Evolutionary conservation across 2,329 filamentous ascomycete genomes (phyloP), one percentile per base, ranked within the genome.

Genomic region (Nothophoma quercina): DNA sequence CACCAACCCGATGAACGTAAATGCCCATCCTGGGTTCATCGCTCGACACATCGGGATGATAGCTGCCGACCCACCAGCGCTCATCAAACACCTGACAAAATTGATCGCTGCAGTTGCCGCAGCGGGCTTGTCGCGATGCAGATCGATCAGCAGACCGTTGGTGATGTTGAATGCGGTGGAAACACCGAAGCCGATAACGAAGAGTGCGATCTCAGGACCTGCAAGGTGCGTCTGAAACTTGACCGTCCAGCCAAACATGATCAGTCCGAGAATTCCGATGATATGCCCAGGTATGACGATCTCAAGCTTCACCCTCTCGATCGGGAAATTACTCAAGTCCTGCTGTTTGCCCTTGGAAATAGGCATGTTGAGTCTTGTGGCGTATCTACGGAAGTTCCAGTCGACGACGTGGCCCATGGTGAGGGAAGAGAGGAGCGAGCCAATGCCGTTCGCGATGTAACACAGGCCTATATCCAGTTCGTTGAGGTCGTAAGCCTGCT

Each of bases 321-420:
- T 78, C 0, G 82, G 78, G 51, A 85, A 85, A 22, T 77, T 67
- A 5, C 64, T 62, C n/a, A 86, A 69, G 51, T 84, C 78, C 48
- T 81, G 76, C 13, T 79, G 81, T 8, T 84, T 83, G 57, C 83
- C 85, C 51, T 78, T 81, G 55, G 84, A 83, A 58, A 91, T 82
- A 2, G 78, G 75, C 51, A 91, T 78, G 5, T 85, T 85, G 13
- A 87, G 76, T 25, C 81, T 79, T 40, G 77, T 79, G 1, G 89
- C 88, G 38, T 86, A 81, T 30, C 88, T 83, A 6, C 85, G 81
- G 70, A 90, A 96, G 70, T 92, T 92, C 79, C 84, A 86, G 71
- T 91, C 88, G 28, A 90, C 80, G 1, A 85, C 40, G 18, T 67
- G 62, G 12, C 70, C 69, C 59, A 66, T 68, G 5, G 65, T 66